Base-by-base conservation (phyloP, 208 protist genomes). In the Spironucleus salmonicida region DNA sequence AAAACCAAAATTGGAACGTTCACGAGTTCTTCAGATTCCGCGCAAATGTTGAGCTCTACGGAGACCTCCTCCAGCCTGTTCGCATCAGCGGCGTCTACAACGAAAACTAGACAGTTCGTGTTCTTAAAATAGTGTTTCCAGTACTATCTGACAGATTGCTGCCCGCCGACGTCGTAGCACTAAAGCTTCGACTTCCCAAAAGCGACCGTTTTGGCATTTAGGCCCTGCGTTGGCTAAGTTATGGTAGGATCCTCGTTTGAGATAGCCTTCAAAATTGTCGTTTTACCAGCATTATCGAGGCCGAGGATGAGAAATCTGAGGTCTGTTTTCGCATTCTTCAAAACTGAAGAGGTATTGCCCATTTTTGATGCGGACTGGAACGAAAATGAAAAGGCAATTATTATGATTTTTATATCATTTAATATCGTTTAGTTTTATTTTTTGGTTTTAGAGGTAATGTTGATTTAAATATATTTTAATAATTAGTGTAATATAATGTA, bases 101-200 rank as follows among this genome's bases (percentile, higher is more conserved):
- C 92, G 89, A 88, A 94, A 39, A 94, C 89, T 2, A 92, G 39
- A 11, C 82, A 87, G 38, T 92, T 84, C 23, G 89, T 92, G 13
- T 42, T 69, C 76, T 94, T 90, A 83, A 91, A 95, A 80, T 96
- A 96, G 79, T 95, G 94, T 30, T 87, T 76, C 92, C 93, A 95
- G 79, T 94, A 94, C 23, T 90, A 92, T 34, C 96, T 88, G 19
- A 99, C 82, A 19, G 93, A 93, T 78, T 93, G 90, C 86, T 99
- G 96, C 27, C 97, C 97, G 35, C 96, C 96, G 30, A 99, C 90
- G 85, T 99, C 96, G 95, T 95, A 99, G 49, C 98, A 88, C 79
- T 94, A 93, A 40, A 97, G 83, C 77, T 94, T 94, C 61, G 95
- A 87, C 1, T 87, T 85, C 19, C 88, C 83, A 9, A 84, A 81